Percentiles rank a stretch among this genome's conserved stretches.
Evolutionary conservation across 2,329 filamentous ascomycete species (phyloP).

Genomic region (Ceratocystis lukuohia): DNA sequence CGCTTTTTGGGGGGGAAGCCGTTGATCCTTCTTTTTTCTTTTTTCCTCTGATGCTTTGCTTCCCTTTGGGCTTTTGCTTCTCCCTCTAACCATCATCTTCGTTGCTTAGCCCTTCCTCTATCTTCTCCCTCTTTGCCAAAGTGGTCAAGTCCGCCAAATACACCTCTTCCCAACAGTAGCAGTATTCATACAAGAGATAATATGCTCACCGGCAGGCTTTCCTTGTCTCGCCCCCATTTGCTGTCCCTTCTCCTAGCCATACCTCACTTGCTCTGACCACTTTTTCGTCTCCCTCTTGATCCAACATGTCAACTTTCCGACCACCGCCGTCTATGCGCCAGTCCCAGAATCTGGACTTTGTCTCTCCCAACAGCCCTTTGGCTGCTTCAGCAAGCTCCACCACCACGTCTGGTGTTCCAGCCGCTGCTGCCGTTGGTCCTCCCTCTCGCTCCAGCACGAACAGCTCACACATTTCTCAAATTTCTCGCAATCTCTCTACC

Average conservation of each 20-base stretch:
- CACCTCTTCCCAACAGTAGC: not conserved
- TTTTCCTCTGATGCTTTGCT: not conserved
- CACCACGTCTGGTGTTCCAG: not conserved
- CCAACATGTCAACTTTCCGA: slow-evolving; percentile 29
- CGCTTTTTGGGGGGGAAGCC: not conserved
- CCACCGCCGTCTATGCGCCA: slow-evolving; percentile 24
- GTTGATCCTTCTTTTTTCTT: not conserved
- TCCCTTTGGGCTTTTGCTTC: not conserved
- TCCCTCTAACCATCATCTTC: not conserved
- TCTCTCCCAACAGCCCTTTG: slow-evolving; percentile 23
- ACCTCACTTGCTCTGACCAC: not conserved
- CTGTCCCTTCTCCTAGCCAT: not conserved
- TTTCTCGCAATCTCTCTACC: slow-evolving; percentile 53
- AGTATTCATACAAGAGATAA: not conserved
- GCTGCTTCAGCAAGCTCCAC: slow-evolving; percentile 28
- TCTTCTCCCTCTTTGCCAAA: not conserved
- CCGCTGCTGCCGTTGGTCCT: slow-evolving; percentile 9
- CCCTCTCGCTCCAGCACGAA: slow-evolving; percentile 10
- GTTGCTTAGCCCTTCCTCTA: not conserved
- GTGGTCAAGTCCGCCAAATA: not conserved
- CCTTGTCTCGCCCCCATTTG: slow-evolving; percentile 3
- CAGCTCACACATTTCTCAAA: not conserved
- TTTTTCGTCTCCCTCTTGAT: not conserved
- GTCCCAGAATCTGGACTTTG: slow-evolving; percentile 26
- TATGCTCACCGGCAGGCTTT: slow-evolving; percentile 2